Evolutionary conservation across 2,329 filamentous ascomycete genomes (phyloP), one percentile per base, ranked within the genome.

Genomic region (Aureobasidium sp.): DNA sequence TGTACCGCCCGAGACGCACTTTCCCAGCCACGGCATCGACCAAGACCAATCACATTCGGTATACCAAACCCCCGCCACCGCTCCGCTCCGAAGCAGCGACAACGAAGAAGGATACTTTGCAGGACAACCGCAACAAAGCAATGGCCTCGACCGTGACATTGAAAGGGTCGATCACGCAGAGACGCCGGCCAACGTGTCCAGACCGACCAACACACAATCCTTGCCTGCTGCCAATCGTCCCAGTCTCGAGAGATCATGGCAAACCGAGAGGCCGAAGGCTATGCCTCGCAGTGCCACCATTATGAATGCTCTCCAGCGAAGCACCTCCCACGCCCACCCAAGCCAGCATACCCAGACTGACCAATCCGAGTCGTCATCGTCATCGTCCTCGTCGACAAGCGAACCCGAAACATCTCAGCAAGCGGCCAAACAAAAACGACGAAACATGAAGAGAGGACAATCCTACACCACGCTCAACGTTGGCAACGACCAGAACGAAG

Each of bases 401-500:
- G 55, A 39, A 3, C 6, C 34, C 7, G 44, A 39, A 27, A 17
- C 4, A 12, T 1, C 29, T 8, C n/a, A 59, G 14, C 17, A 34
- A 1, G 25, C 14, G 37, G 29, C 22, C 36, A 61, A 34, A 29
- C 44, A 42, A 51, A 63, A 61, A 39, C 63, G 62, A n/a, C 66
- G 55, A 17, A 37, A 22, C 9, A 51, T 51, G 34, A 6, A 60
- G 12, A 60, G 47, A 45, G 64, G 58, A 41, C 57, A 62, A 37
- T 62, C 73, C 64, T 86, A 80, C 66, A 77, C 81, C 0, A 78
- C 78, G 2, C 87, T 90, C 71, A 77, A 77, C 42, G 77, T 90
- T 20, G 80, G 79, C 5, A 87, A 90, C 67, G 81, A 88, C 3
- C 77, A 87, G 55, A 88, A 86, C 72, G 79, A 77, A 22, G 88